Percentiles rank a stretch among this genome's conserved stretches.
These are phyloP conservation scores for Secale cereale DNA, from an alignment of 176 grass and related monocot genomes.

Conservation along the genomic window DNA sequence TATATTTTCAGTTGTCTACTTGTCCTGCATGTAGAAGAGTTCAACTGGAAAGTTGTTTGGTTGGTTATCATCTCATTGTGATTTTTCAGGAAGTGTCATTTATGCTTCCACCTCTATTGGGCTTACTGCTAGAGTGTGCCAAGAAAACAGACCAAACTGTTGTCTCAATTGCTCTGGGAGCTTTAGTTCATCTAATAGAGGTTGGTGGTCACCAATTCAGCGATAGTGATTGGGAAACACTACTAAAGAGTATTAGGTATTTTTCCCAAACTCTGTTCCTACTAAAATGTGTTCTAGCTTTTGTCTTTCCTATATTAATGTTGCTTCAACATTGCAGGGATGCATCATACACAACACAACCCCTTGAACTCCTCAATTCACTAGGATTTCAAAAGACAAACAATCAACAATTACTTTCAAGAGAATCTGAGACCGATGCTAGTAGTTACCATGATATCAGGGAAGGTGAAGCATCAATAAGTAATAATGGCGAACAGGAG, in stretches of 20 bases:
- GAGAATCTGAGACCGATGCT: conserved; percentile 38
- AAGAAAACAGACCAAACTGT: conserved; percentile 99
- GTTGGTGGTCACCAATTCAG: conserved; percentile 95
- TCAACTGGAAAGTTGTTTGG: conserved; percentile 23
- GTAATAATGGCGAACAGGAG: conserved; percentile 48
- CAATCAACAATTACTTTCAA: conserved; percentile 49
- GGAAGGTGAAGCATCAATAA: conserved; percentile 37
- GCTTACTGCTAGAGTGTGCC: conserved; percentile 97
- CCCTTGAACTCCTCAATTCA: conserved; percentile 95
- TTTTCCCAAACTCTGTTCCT: conserved; percentile 18
- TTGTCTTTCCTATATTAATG: conserved; percentile 22
- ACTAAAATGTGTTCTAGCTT: conserved; percentile 7
- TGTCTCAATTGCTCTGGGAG: conserved; percentile 91
- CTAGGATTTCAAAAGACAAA: conserved; percentile 82
- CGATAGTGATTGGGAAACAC: conserved; percentile 92
- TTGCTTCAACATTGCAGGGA: conserved; percentile 63
- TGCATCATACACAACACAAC: conserved; percentile 96
- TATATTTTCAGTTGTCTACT: conserved; percentile 12
- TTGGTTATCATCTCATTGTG: conserved; percentile 27
- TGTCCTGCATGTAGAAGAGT: not conserved
- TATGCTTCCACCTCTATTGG: conserved; percentile 96
- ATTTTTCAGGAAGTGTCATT: conserved; percentile 88
- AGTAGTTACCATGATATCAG: conserved; percentile 43
- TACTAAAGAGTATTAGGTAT: conserved; percentile 98
- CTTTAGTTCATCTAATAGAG: conserved; percentile 96